Percentiles rank a stretch among this genome's conserved stretches.
Evolutionary conservation across 2,329 filamentous ascomycete species (phyloP).

Genomic region (Hymenotorrendiella dingleyae): DNA sequence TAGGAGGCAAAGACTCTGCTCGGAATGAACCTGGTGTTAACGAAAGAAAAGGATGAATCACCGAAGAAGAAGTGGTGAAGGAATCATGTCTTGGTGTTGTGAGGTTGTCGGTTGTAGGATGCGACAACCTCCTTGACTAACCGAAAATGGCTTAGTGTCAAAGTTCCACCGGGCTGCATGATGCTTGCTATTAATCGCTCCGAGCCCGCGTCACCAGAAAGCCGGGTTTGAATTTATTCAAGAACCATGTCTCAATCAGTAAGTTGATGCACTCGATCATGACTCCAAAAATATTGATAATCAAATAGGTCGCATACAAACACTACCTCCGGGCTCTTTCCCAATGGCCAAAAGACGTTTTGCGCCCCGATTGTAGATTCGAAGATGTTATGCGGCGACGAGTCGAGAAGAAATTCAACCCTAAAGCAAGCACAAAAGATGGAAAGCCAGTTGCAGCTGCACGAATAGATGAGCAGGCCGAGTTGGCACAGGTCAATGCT

Average conservation of each 20-base stretch:
- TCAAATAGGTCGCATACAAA: slow-evolving; percentile 37
- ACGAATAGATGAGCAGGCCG: slow-evolving; percentile 37
- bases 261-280: slow-evolving; percentile 6
- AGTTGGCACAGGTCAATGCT: slow-evolving; percentile 53
- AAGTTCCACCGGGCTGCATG: no score
- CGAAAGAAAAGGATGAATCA: slow-evolving; percentile 12
- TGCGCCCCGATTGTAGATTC: slow-evolving; percentile 58
- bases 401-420: slow-evolving; percentile 32
- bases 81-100: background rate
- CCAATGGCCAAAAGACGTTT: slow-evolving; percentile 57
- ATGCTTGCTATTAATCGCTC: background rate
- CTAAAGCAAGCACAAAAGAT: background rate
- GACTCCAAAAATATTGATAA: background rate
- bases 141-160: no score
- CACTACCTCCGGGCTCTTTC: slow-evolving; percentile 46
- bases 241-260: slow-evolving; percentile 31
- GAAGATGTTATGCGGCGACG: slow-evolving; percentile 47
- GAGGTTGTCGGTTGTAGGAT: background rate
- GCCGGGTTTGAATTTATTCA: no score
- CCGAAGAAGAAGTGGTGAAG: slow-evolving; percentile 8
- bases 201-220: background rate
- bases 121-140: no score
- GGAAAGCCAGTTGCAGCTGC: background rate
- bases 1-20: slow-evolving; percentile 8
- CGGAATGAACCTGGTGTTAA: slow-evolving; percentile 14